Base-by-base conservation (phyloP, 805 yeast species). In the Osmozyma mogii region DNA sequence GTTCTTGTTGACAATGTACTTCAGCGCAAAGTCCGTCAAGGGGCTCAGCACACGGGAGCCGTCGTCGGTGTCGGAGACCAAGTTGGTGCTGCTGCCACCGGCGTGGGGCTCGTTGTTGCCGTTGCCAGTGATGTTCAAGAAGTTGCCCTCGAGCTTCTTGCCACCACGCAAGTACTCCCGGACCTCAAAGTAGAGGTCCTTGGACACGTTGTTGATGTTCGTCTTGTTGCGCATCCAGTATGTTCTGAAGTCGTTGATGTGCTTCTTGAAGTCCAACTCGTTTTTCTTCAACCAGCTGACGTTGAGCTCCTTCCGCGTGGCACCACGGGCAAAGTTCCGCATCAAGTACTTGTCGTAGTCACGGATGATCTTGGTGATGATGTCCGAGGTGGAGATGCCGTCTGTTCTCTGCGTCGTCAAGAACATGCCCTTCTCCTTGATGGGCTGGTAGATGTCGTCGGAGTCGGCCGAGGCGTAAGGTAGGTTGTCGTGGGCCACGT, bases 261-360 rank as follows among this genome's bases (percentile, higher is more conserved):
- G 95, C 45, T 87, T 84, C 55, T 84, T 87, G 59, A 92, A 72
- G 40, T 92, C 98, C 44, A 92, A 68, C 61, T 92, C 98, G 56
- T 92, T 92, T 58, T 92, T 92, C 61, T 92, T 92, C 45, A 92
- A 68, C 98, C 98, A 92, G 17, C 95, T 82, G 13, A 92, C 97
- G 50, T 92, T 92, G 47, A 92, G 72, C 49, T 92, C 98, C 54
- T 92, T 85, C 50, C 98, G 72, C 3, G 96, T 83, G 8, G 96
- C 97, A 27, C 98, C 98, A 43, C 98, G 73, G 10, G 96, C 95
- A 58, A 92, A 89, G 61, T 92, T 92, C 53, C 98, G 76, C 92
- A 89, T 81, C 55, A 92, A 65, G 56, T 92, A 92, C 61, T 88
- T 85, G 64, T 92, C 98, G 59, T 92, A 92, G 59, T 92, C 97